These are phyloP conservation scores for Whalleya microplaca DNA, from an alignment of 2,329 filamentous ascomycete genomes.

Conservation along the genomic window DNA sequence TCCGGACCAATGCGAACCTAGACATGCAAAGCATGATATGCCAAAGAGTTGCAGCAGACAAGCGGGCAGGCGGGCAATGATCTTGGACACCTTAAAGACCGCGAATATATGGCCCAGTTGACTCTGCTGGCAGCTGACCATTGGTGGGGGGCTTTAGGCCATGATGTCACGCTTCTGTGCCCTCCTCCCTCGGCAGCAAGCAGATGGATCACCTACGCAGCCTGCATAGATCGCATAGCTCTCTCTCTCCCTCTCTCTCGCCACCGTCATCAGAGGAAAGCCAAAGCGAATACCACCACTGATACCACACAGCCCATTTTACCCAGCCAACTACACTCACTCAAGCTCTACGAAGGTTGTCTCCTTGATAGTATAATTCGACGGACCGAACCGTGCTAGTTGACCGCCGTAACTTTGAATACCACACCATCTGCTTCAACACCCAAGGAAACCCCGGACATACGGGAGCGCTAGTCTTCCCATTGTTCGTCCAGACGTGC, in stretches of 20 bases:
- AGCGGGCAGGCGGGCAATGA: constrained; percentile 1
- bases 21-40: constrained; percentile 21
- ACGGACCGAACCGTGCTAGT: neutral
- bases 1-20: neutral
- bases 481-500: neutral
- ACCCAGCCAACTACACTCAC: no score
- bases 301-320: no score
- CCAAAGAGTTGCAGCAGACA: constrained; percentile 18
- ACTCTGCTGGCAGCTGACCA: constrained; percentile 17
- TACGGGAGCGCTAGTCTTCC: neutral
- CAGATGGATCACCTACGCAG: no score
- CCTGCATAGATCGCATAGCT: no score
- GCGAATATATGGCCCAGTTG: constrained; percentile 4
- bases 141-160: neutral
- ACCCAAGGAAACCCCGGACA: neutral
- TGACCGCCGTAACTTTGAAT: neutral
- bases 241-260: no score
- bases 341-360: no score
- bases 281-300: no score
- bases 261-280: neutral
- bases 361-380: neutral
- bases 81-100: constrained; percentile 5
- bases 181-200: neutral
- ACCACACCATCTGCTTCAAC: neutral
- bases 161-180: neutral